A percentile compares a stretch with the other conserved stretches of the same genome.
phyloP scores from a whole-genome alignment of 2,329 filamentous ascomycete species.

The Coniochaeta pulveracea region DNA sequence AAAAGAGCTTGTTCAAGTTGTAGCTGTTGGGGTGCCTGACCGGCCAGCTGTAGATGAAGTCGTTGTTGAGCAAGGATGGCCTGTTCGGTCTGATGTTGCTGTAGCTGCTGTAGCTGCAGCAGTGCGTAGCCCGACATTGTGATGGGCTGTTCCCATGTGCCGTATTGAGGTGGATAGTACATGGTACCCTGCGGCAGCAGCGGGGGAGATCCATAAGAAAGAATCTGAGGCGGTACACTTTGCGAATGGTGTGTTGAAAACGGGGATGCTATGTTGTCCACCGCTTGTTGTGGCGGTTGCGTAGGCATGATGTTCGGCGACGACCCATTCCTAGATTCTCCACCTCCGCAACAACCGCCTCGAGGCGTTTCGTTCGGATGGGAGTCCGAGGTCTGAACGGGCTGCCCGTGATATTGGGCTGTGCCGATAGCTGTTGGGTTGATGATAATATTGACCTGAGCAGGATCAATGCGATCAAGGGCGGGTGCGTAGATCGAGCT shows the following conservation, averaged over 20 bases:
- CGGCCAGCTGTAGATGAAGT: slow-evolving; percentile 1
- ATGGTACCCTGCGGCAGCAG: slow-evolving; percentile 33
- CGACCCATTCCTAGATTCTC: not conserved
- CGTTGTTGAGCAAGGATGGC: not conserved
- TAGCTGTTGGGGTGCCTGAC: too few relatives aligned
- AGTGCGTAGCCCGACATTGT: slow-evolving; percentile 30
- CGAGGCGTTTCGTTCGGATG: not conserved
- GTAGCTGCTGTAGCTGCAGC: slow-evolving; percentile 21
- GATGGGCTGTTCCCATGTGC: slow-evolving; percentile 42
- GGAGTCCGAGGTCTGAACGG: too few relatives aligned
- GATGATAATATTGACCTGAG: slow-evolving; percentile 35
- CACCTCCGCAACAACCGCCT: slow-evolving; percentile 1
- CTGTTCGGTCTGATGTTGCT: slow-evolving; percentile 1
- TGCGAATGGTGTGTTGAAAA: too few relatives aligned
- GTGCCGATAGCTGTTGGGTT: not conserved
- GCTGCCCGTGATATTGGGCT: not conserved
- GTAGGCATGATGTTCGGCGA: too few relatives aligned
- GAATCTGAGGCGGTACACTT: too few relatives aligned
- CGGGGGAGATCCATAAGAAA: too few relatives aligned
- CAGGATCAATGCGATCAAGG: slow-evolving; percentile 41
- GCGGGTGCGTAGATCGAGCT: slow-evolving; percentile 36
- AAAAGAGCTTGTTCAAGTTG: too few relatives aligned
- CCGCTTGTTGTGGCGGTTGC: too few relatives aligned
- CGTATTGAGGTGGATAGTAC: slow-evolving; percentile 41
- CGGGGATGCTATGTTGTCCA: too few relatives aligned